Evolutionary conservation across 225 moss, liverwort and hornwort genomes (phyloP), one percentile per base, ranked within the genome.

Genomic region (Anthoceros angustus): DNA sequence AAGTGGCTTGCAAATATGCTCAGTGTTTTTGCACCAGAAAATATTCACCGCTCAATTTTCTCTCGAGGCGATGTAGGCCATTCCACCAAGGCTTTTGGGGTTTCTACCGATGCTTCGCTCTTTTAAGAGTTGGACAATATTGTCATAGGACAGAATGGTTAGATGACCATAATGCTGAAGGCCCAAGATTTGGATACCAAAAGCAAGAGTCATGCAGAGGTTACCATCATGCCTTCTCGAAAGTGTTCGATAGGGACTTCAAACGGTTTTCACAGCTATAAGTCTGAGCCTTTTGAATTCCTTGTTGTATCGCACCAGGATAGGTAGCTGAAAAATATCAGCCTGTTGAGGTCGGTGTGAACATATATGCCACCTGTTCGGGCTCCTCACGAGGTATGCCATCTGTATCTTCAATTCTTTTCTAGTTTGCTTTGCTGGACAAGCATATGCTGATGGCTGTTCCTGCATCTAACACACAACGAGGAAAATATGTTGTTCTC

Each of bases 331-430:
- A 63, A 75, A 16, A 83, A 45, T 42, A 71, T 76, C 41, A 86
- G 84, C 7, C 76, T 92, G 62, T 74, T 92, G 74, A 80, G 92
- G 66, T 82, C 92, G 61, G 88, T 92, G 61, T 78, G 82, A 32
- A 76, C 78, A 65, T 86, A 82, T 49, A 86, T 92, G 75, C 92
- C 86, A 65, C 74, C 86, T 66, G 88, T 88, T n/a, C 84, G 83
- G 74, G 92, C 92, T 38, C 92, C 92, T 67, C 88, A 92, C n/a
- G n/a, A n/a, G 86, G 92, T 92, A 72, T 42, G 10, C 25, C 55
- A 55, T 55, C 10, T 9, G 8, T 55, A 0, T 55, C 55, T 55
- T 55, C 15, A 32, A 32, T 32, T 32, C 4, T n/a, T 4, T 4
- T 4, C 32, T 32, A 32, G 4, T 32, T 1, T 32, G 32, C 4